phyloP scores from a whole-genome alignment of 2,329 filamentous ascomycete genomes.

The Pseudocercospora macadamiae region DNA sequence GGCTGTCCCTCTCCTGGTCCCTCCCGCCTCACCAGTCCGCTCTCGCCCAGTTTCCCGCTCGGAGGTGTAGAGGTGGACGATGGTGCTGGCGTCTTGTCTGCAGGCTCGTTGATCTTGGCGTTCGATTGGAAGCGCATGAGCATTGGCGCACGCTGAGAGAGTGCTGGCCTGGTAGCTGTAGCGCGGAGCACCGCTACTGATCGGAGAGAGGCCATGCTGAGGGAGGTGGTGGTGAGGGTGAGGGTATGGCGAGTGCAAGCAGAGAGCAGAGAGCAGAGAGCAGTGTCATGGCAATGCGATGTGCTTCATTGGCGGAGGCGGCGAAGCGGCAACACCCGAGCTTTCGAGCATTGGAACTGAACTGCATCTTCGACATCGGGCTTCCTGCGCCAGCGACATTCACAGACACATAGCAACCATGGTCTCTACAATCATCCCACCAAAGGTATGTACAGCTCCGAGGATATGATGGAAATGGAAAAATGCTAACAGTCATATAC shows the following conservation, averaged over 20 bases:
- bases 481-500: conserved; percentile 30
- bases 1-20: conserved; percentile 54
- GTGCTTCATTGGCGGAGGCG: conserved; percentile 8
- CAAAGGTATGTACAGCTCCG: conserved; percentile 80
- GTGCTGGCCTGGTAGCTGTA: conserved; percentile 33
- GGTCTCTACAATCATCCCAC: conserved; percentile 92
- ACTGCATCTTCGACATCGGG: conserved; percentile 19
- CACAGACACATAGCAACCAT: conserved; percentile 35
- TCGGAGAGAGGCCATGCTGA: conserved; percentile 29
- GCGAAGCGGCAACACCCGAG: background rate
- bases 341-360: conserved; percentile 9
- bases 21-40: conserved; percentile 56
- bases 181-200: conserved; percentile 46
- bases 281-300: conserved; percentile 19
- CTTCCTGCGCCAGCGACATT: conserved; percentile 22
- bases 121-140: conserved; percentile 27
- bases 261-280: too few relatives aligned
- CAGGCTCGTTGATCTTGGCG: conserved; percentile 18
- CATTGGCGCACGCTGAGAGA: conserved; percentile 29
- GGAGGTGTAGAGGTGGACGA: conserved; percentile 22
- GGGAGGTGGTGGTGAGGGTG: conserved; percentile 9
- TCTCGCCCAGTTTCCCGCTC: conserved; percentile 16
- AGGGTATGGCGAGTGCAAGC: conserved; percentile 7
- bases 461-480: too few relatives aligned
- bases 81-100: conserved; percentile 16